Conservation (phyloP, 2,329 filamentous ascomycete genomes). For the Diaporthe eres region DNA sequence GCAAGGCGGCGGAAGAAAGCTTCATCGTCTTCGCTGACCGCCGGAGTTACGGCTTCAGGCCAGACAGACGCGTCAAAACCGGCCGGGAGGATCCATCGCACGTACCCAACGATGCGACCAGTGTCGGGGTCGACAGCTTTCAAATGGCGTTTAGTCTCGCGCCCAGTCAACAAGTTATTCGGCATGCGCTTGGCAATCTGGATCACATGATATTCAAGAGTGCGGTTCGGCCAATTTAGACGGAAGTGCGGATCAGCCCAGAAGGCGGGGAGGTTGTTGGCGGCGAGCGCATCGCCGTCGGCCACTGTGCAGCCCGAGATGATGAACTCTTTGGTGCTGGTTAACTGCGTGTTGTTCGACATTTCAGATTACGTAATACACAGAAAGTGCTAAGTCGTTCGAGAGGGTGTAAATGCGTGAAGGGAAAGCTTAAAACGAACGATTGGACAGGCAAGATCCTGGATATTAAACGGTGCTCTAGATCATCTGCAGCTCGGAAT, state of each 20-base stretch:
- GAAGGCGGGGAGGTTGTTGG: conserved; percentile 44
- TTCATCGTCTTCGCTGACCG: conserved; percentile 40
- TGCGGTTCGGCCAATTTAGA: conserved; percentile 44
- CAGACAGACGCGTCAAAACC: conserved; percentile 31
- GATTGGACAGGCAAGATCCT: conserved; percentile 23
- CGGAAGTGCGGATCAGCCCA: conserved; percentile 43
- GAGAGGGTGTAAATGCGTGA: conserved; percentile 22
- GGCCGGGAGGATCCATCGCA: conserved; percentile 43
- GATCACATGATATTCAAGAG: conserved; percentile 44
- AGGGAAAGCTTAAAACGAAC: conserved; percentile 26
- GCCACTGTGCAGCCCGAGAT: conserved; percentile 41
- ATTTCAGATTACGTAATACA: conserved; percentile 19
- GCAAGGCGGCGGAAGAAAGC: conserved; percentile 32
- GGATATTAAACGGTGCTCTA: conserved; percentile 1
- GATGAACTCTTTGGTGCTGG: conserved; percentile 28
- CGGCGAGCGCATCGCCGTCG: conserved; percentile 41
- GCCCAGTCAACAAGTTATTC: conserved; percentile 35
- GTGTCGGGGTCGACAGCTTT: conserved; percentile 44
- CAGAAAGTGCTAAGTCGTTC: conserved; percentile 10
- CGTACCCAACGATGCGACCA: conserved; percentile 44
- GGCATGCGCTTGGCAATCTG: conserved; percentile 42
- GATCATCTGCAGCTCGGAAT: conserved; percentile 32
- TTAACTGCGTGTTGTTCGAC: conserved; percentile 20
- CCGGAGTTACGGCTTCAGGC: conserved; percentile 43
- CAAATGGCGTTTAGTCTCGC: conserved; percentile 41